Evolutionary conservation across 805 yeast species (phyloP).

Genomic region (Grigorovia yakushimaensis): DNA sequence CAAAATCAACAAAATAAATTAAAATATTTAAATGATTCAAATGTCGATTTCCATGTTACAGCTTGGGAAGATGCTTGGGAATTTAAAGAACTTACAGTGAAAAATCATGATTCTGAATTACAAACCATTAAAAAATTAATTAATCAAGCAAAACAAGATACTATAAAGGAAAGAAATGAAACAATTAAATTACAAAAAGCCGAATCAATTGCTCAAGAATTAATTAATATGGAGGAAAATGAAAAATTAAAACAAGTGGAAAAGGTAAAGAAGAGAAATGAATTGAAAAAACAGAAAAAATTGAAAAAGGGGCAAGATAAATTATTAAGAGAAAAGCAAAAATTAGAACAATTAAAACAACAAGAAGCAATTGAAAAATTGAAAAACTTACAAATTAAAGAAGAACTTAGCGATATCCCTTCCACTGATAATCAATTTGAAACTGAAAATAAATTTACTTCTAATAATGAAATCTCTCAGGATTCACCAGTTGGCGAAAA

Average conservation of each 20-base stretch:
- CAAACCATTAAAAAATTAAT: background rate
- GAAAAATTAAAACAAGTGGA: constrained; percentile 3
- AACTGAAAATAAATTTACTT: background rate
- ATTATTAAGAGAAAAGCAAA: background rate
- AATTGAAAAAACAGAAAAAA: constrained; percentile 9
- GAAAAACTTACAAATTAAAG: constrained; percentile 5
- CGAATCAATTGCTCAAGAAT: constrained; percentile 17
- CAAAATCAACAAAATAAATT: too few species aligned
- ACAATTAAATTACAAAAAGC: constrained; percentile 5
- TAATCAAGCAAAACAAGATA: background rate
- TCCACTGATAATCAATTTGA: too few species aligned
- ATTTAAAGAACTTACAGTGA: constrained; percentile 3
- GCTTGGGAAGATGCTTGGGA: constrained; percentile 3
- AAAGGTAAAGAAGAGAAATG: constrained; percentile 5
- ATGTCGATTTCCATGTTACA: too few species aligned
- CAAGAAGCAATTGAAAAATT: constrained; percentile 3
- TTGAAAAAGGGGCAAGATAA: constrained; percentile 8
- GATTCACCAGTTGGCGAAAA: too few species aligned
- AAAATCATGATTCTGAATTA: background rate
- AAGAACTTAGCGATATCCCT: too few species aligned
- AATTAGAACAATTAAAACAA: constrained; percentile 4
- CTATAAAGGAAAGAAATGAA: background rate
- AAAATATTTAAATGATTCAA: too few species aligned
- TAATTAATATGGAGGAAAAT: constrained; percentile 11
- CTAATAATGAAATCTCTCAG: background rate